Evolutionary conservation across 2,329 filamentous ascomycete genomes (phyloP).

Genomic region (Fusarium sublunatum): DNA sequence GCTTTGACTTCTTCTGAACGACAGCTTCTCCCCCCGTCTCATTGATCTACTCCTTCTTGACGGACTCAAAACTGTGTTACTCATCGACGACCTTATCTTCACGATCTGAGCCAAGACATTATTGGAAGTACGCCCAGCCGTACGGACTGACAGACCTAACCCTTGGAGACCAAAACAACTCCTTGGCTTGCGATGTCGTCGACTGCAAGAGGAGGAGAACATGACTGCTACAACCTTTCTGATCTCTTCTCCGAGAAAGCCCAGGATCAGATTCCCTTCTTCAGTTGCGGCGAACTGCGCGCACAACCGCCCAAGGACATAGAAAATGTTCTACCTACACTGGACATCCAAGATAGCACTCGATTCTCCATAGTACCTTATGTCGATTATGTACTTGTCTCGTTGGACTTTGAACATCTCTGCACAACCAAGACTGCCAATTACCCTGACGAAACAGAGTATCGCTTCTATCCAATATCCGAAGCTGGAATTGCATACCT

Average conservation of each 20-base stretch:
- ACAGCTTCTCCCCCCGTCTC: too few relatives aligned
- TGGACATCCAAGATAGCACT: not conserved
- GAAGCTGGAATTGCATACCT: conserved; percentile 23
- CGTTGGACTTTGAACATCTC: conserved; percentile 21
- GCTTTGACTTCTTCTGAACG: too few relatives aligned
- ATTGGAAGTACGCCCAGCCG: too few relatives aligned
- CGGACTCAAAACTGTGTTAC: too few relatives aligned
- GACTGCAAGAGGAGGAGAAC: not conserved
- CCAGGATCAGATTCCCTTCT: not conserved
- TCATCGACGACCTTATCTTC: too few relatives aligned
- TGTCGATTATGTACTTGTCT: conserved; percentile 21
- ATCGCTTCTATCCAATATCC: conserved; percentile 12
- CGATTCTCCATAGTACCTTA: not conserved
- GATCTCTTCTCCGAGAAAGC: not conserved
- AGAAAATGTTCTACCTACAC: conserved; percentile 1
- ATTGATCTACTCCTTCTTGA: too few relatives aligned
- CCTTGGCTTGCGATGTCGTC: not conserved
- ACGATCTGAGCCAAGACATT: too few relatives aligned
- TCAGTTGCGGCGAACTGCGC: conserved; percentile 1
- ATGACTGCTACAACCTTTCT: not conserved
- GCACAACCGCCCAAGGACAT: conserved; percentile 1
- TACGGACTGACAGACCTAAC: too few relatives aligned
- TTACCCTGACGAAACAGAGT: not conserved
- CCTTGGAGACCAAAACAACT: too few relatives aligned
- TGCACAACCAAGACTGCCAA: conserved; percentile 6